These are phyloP conservation scores for Penicillium egyptiacum DNA, from an alignment of 495 filamentous ascomycete species.

Conservation along the genomic window DNA sequence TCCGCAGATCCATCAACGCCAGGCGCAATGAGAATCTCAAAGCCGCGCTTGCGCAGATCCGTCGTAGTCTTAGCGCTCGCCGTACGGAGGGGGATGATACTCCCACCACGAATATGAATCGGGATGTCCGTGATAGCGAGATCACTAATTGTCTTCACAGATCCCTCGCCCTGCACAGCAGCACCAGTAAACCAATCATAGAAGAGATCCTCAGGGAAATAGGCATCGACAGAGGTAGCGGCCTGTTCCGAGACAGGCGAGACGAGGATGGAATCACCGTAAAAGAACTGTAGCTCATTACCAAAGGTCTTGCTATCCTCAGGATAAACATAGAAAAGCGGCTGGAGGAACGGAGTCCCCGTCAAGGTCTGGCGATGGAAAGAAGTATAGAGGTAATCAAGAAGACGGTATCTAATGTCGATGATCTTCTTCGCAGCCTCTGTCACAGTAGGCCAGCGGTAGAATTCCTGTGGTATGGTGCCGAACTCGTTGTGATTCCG, in stretches of 20 bases:
- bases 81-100: constrained; percentile 62
- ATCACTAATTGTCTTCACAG: constrained; percentile 47
- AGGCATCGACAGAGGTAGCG: constrained; percentile 64
- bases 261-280: constrained; percentile 65
- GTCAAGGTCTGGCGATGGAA: constrained; percentile 59
- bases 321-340: constrained; percentile 71
- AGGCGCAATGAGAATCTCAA: constrained; percentile 67
- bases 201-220: constrained; percentile 72
- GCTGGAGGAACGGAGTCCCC: constrained; percentile 64
- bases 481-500: constrained; percentile 68
- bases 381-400: constrained; percentile 82
- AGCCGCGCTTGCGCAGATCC: constrained; percentile 61
- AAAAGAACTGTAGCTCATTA: constrained; percentile 70
- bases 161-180: constrained; percentile 52
- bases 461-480: constrained; percentile 70
- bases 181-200: constrained; percentile 71
- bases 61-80: constrained; percentile 65
- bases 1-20: constrained; percentile 46
- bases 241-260: constrained; percentile 67
- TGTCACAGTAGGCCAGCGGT: constrained; percentile 65
- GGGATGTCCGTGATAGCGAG: constrained; percentile 65
- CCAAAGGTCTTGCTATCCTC: constrained; percentile 58
- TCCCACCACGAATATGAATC: constrained; percentile 65
- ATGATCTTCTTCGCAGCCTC: constrained; percentile 68
- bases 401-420: constrained; percentile 69